Evolutionary conservation across 208 protist genomes (phyloP), one percentile per base, ranked within the genome.

Genomic region (Wallacemonas collosoma): DNA sequence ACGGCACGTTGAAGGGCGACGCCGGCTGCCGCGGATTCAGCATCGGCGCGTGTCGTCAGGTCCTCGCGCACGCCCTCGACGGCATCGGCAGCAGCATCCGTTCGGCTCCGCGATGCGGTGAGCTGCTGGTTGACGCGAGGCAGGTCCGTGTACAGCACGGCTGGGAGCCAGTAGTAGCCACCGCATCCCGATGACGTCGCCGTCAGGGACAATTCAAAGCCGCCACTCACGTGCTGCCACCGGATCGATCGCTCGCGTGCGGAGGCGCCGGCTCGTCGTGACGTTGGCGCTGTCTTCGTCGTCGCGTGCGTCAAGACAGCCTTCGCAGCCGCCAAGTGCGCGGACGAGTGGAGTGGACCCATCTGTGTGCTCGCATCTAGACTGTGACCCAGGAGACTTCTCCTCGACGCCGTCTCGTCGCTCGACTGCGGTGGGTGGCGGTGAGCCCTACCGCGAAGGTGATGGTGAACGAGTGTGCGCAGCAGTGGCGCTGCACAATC

Each of bases 191-290:
- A n/a, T 15, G 48, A n/a, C 11, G 71, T 72, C 2, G 68, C 68
- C 7, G 77, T 79, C 61, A 79, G 45, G 0, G 74, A 67, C 8
- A 74, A 45, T 26, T 50, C 3, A 70, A 84, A 84, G 14, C 82
- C 82, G 14, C 82, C 82, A 41, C 76, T 80, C 0, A 77, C 80
- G 36, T 85, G 80, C 39, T 73, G 55, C 56, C 80, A 71, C 14
- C 41, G 51, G 5, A 75, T 14, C 9, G 55, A 53, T 44, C 15
- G n/a, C 67, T 36, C 17, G 36, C 56, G 36, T 39, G 55, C 60
- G 12, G 54, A 71, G 6, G 62, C 54, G 9, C 51, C 53, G 1
- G 40, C 45, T 39, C n/a, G 12, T 17, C 1, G 17, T 6, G 5
- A 11, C 15, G 12, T n/a, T 12, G 35, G 17, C 43, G 39, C 53